Evolutionary conservation across 768 basidiomycete genomes (phyloP).

Genomic region (Phaffia australis): DNA sequence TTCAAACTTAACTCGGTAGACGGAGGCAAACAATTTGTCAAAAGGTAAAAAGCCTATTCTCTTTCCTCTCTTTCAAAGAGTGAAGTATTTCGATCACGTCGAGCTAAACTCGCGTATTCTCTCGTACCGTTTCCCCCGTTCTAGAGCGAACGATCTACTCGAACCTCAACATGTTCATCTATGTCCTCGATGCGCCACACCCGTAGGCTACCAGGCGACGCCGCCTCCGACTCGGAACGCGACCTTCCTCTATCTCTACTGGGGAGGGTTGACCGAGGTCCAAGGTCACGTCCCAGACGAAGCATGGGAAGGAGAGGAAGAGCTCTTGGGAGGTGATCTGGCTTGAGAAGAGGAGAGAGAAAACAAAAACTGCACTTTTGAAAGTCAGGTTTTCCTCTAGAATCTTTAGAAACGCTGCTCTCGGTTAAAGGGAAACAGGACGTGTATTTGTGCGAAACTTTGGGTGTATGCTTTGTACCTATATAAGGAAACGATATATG

Average conservation of each 20-base stretch:
- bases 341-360: background rate
- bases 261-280: constrained; percentile 22
- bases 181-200: constrained; percentile 34
- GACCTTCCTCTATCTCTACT: constrained; percentile 13
- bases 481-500: too few species aligned
- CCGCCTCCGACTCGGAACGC: constrained; percentile 13
- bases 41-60: constrained; percentile 2
- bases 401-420: too few species aligned
- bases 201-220: constrained; percentile 22
- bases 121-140: background rate
- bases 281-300: constrained; percentile 22
- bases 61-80: constrained; percentile 27
- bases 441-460: too few species aligned
- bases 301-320: constrained; percentile 26
- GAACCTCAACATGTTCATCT: constrained; percentile 35
- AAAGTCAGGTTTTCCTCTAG: too few species aligned
- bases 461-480: too few species aligned
- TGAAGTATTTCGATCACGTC: too few species aligned
- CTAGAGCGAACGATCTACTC: constrained; percentile 25
- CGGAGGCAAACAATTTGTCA: constrained; percentile 40
- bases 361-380: background rate
- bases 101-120: too few species aligned
- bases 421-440: too few species aligned
- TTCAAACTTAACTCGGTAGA: constrained; percentile 77
- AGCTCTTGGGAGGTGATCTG: background rate